Base-by-base conservation (phyloP, 805 yeast species). In the Ogataea parapolymorpha region DNA sequence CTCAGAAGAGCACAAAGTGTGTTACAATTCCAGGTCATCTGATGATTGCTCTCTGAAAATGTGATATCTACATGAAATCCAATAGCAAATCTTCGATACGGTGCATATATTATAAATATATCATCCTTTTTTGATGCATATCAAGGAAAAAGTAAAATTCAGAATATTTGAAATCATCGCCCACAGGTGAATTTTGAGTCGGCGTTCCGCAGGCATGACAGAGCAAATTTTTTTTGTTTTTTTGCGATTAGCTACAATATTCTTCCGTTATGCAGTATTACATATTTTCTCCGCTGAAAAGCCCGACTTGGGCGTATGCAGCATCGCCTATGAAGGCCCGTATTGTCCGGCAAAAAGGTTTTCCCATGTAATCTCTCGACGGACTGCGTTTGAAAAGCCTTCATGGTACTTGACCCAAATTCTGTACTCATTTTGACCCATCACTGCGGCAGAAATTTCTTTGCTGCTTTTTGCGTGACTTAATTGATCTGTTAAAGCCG, bases 381-480 rank as follows among this genome's bases (percentile, higher is more conserved):
- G 66, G 2, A 89, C 97, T 0, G 97, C 97, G 60, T 87, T 84
- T 5, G 95, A 85, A 55, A 83, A 89, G 0, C 97, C 97, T 63
- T 89, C 96, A 48, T 84, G 85, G 57, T 82, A 88, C 56, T 84
- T 87, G n/a, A 89, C 85, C 96, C 96, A 89, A 33, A 79, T 71
- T 52, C 78, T 66, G 23, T 61, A 55, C 30, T 47, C 65, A 37
- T 51, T 62, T 11, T 32, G 41, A 13, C 25, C 39, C 61, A 48
- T 55, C 2, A 50, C 54, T 7, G 49, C 42, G 5, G 34, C 43
- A 18, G 46, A 48, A 9, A 11, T 14, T 7, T 41, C 38, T 11
- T 37, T 28, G 7, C 46, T 49, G 24, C 51, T 48, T 15, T 33
- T 33, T 24, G 48, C 42, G 25, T 51, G 40, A 6, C 43, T 36